These are phyloP conservation scores for Iris pallida DNA, from an alignment of 116 monocot species.

Conservation along the genomic window DNA sequence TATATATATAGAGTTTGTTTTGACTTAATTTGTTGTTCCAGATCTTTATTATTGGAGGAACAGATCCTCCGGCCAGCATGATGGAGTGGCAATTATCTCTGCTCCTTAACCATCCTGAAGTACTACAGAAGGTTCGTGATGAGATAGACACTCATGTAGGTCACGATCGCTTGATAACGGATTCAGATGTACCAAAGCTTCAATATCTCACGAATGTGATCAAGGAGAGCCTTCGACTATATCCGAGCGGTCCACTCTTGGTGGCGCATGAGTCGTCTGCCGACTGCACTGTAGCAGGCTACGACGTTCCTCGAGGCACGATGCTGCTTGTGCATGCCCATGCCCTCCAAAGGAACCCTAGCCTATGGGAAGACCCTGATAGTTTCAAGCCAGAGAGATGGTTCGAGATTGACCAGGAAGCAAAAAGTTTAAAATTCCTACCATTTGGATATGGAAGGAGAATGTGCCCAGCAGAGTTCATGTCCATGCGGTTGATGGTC, in stretches of 20 bases:
- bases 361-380: constrained; percentile 8
- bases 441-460: constrained; percentile 7
- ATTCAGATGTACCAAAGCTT: constrained; percentile 22
- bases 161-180: constrained; percentile 8
- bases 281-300: constrained; percentile 17
- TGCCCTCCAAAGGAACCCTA: constrained; percentile 22
- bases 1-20: too few species aligned
- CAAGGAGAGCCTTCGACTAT: constrained; percentile 24
- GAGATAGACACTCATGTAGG: constrained; percentile 15
- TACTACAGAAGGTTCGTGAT: background rate
- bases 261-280: constrained; percentile 29
- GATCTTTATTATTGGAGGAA: constrained; percentile 13
- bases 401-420: constrained; percentile 1
- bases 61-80: constrained; percentile 10
- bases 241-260: constrained; percentile 16
- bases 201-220: constrained; percentile 19
- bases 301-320: constrained; percentile 13
- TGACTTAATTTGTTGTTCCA: background rate
- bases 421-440: background rate
- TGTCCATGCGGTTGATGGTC: background rate
- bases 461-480: background rate
- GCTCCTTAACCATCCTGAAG: constrained; percentile 25
- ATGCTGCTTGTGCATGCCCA: constrained; percentile 27
- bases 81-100: constrained; percentile 35
- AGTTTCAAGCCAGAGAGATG: constrained; percentile 32